Evolutionary conservation across 2,329 filamentous ascomycete genomes (phyloP), one percentile per base, ranked within the genome.

Genomic region (Diaporthe aspalathi): DNA sequence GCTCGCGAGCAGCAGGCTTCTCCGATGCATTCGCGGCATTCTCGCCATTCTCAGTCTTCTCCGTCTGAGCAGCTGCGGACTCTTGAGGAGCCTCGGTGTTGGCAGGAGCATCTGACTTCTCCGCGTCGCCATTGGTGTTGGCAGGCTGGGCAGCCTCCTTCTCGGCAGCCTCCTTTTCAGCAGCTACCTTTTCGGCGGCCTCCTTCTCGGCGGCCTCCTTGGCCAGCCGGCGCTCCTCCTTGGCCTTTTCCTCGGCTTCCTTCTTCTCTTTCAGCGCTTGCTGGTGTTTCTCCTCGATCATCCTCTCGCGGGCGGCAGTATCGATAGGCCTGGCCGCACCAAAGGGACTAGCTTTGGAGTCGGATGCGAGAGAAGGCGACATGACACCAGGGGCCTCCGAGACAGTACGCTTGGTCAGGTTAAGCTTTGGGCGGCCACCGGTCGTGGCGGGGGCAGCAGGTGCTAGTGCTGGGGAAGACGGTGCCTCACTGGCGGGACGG

Each of bases 251-350:
- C 1, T 96, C 94, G 0, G 92, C 90, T 77, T 97, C 94, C 79
- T 92, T 93, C 89, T 97, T 97, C 81, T 96, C 91, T 74, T 91
- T 91, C 32, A 94, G 74, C 8, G 89, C 88, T 71, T 93, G 86
- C 77, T 93, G 86, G 75, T 93, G 89, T 87, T 94, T 97, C 84
- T 97, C 94, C 78, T 97, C 95, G 71, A 99, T 91, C 81, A 97
- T 92, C 77, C 91, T 92, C 84, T 98, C 95, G 75, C 93, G 91
- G 17, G 94, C 89, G 56, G 94, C 93, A 57, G 95, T 98, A 83
- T 99, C 95, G 77, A 98, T 97, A 69, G 96, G 96, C 74, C 93
- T 91, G 70, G 96, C 96, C 73, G 93, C 95, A 77, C 96, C 96
- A 80, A 99, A 99, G 50, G 94, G 94, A 81, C 92, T 98, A 32